Base-by-base conservation (phyloP, 2,329 filamentous ascomycete genomes). In the Cladosporium cucumerinum region DNA sequence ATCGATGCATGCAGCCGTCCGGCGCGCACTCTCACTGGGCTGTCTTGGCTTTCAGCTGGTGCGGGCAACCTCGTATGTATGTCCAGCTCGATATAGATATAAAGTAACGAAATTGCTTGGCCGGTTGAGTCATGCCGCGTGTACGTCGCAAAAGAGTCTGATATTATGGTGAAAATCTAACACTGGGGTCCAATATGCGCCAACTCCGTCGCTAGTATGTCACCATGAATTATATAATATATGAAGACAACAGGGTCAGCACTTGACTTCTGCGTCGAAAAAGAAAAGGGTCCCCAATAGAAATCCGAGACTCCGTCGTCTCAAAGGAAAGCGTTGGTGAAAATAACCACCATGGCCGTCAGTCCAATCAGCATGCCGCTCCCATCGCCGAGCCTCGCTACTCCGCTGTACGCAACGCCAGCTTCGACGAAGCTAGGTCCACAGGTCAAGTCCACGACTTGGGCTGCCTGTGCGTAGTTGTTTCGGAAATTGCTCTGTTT, bases 391-490 rank as follows among this genome's bases (percentile, higher is more conserved):
- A 51, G 26, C 32, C 48, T 43, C 28, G 61, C 54, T 30, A 28
- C 63, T 30, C 32, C 32, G 32, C 48, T 54, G 21, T 14, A 26
- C 4, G 55, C 57, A 43, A 65, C 57, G 32, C 57, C 57, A 18
- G 69, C 61, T 48, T 70, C 62, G 16, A 72, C 83, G 69, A 87
- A 89, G 0, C 71, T 75, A 1, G 80, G 78, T 0, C 87, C 87
- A 70, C 87, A 89, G 12, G 73, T 82, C 12, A 86, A 81, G 73
- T 97, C 90, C 60, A 98, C 84, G 71, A 89, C 85, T 67, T 84
- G 78, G 0, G 94, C 93, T 0, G 93, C 92, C 11, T 79, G 72
- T 6, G 83, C 78, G 75, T 97, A 98, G 0, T 88, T 90, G 18
- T 81, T 76, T 28, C 85, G 85, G 55, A 98, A 84, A 4, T 43